Evolutionary conservation across 2,329 filamentous ascomycete genomes (phyloP).

Genomic region (Torrubiellomyces zombiae): DNA sequence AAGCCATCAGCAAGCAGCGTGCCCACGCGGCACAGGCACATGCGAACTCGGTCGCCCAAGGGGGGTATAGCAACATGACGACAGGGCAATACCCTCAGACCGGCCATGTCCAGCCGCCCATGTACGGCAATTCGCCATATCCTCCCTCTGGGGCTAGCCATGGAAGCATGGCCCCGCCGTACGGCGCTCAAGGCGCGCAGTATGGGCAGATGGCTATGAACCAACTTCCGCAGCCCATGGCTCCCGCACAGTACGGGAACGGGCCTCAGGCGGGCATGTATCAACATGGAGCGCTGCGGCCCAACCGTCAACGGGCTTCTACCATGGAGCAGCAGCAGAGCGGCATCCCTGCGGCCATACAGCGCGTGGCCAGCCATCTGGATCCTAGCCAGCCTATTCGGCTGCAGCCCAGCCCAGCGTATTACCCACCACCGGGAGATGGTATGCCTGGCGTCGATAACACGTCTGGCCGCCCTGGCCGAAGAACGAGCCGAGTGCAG

Average conservation of each 20-base stretch:
- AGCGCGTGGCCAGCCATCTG: conserved; percentile 87
- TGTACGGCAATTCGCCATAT: conserved; percentile 76
- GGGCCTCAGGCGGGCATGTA: conserved; percentile 40
- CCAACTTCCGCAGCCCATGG: conserved; percentile 48
- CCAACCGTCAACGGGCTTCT: conserved; percentile 73
- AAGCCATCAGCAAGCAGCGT: conserved; percentile 83
- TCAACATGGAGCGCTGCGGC: conserved; percentile 47
- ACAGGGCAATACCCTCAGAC: conserved; percentile 30
- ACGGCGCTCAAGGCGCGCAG: conserved; percentile 52
- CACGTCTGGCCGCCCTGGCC: conserved; percentile 39
- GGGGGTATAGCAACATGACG: conserved; percentile 40
- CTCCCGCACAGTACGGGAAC: conserved; percentile 44
- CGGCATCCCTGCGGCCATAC: conserved; percentile 81
- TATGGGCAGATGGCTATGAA: conserved; percentile 63
- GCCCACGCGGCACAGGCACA: conserved; percentile 56
- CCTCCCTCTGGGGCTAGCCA: conserved; percentile 34
- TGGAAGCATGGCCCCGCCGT: conserved; percentile 48
- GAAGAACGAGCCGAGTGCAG: conserved; percentile 59
- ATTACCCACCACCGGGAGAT: conserved; percentile 86
- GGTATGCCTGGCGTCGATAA: conserved; percentile 52
- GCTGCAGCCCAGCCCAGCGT: conserved; percentile 86
- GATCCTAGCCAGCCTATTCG: conserved; percentile 90
- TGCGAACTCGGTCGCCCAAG: conserved; percentile 50
- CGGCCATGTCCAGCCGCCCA: conserved; percentile 37
- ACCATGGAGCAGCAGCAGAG: conserved; percentile 94